Evolutionary conservation across 495 filamentous ascomycete species (phyloP), one percentile per base, ranked within the genome.

Genomic region (Diplogelasinospora grovesii): DNA sequence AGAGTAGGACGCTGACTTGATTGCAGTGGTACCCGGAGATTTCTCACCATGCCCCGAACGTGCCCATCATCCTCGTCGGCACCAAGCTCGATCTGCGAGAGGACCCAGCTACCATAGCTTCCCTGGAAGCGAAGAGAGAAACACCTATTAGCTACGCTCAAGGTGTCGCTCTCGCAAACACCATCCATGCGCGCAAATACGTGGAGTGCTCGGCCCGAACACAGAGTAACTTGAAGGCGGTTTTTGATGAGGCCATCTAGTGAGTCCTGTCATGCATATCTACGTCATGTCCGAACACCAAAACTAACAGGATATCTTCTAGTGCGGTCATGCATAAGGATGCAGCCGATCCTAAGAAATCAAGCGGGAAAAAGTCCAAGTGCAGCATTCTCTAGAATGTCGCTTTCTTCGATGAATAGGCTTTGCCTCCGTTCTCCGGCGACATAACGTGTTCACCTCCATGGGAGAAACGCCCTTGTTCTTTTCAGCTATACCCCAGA

Each of bases 131-230:
- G 55, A 85, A 89, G 69, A 78, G 86, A 56, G 95, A 93, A 92
- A 79, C 85, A 49, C 85, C 92, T 19, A 86, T 97, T 42, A 79
- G 81, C 22, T 97, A 94, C 64, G 86, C 90, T 49, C 82, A 89
- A 62, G 92, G 85, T 20, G 68, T 92, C 39, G 69, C 79, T 36
- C 80, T 86, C 30, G 86, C 86, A 20, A 93, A 92, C 66, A 89
- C 96, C 50, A 97, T 98, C 57, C 75, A 77, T 48, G 92, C 93
- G 27, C 78, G 83, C 59, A 95, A 96, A 64, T 98, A 98, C 60
- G 71, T 96, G 22, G 92, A 98, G 62, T 98, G 92, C 69, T 98
- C 92, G n/a, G 92, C 92, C 23, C 72, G 97, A 44, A 98, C 92
- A 22, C 92, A 97, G 68, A 75, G 87, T 41, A 93, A 93, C 56